These are phyloP conservation scores for Neopestalotiopsis sp. DNA, from an alignment of 2,329 filamentous ascomycete species.

Conservation along the genomic window DNA sequence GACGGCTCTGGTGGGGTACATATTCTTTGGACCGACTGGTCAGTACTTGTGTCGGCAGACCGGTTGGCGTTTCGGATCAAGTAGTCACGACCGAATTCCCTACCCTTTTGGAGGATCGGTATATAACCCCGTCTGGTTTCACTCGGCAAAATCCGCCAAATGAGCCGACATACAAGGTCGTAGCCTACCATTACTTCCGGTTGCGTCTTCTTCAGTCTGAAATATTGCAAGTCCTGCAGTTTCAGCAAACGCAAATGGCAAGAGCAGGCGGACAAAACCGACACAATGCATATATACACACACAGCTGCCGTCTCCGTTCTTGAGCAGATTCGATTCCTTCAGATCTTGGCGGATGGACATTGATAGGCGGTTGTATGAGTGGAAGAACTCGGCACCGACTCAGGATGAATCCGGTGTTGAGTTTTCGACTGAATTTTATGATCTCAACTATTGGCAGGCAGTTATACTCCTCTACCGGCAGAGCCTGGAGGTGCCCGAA, in stretches of 20 bases:
- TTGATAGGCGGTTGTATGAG: slow-evolving; percentile 80
- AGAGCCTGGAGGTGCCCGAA: slow-evolving; percentile 84
- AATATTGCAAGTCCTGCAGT: slow-evolving; percentile 91
- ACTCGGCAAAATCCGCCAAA: slow-evolving; percentile 61
- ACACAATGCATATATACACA: slow-evolving; percentile 76
- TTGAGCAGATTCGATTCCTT: slow-evolving; percentile 84
- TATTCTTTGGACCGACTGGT: slow-evolving; percentile 96
- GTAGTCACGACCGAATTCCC: slow-evolving; percentile 96
- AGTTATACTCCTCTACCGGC: slow-evolving; percentile 92
- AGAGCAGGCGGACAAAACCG: slow-evolving; percentile 69
- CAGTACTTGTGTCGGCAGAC: slow-evolving; percentile 89
- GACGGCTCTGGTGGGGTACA: slow-evolving; percentile 95
- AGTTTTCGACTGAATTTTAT: slow-evolving; percentile 87
- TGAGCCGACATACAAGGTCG: slow-evolving; percentile 84
- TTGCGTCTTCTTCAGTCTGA: slow-evolving; percentile 90
- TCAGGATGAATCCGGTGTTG: slow-evolving; percentile 80
- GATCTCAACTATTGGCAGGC: slow-evolving; percentile 98
- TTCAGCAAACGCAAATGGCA: slow-evolving; percentile 85
- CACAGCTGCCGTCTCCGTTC: slow-evolving; percentile 82
- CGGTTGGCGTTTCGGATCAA: slow-evolving; percentile 94
- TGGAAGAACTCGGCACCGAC: slow-evolving; percentile 88
- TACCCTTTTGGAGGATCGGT: slow-evolving; percentile 84
- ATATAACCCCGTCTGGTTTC: slow-evolving; percentile 83
- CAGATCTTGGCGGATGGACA: slow-evolving; percentile 84
- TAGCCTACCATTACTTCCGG: slow-evolving; percentile 91